Evolutionary conservation across 192 early-diverging fungal genomes (phyloP), one percentile per base, ranked within the genome.

Genomic region (Gigaspora rosea): DNA sequence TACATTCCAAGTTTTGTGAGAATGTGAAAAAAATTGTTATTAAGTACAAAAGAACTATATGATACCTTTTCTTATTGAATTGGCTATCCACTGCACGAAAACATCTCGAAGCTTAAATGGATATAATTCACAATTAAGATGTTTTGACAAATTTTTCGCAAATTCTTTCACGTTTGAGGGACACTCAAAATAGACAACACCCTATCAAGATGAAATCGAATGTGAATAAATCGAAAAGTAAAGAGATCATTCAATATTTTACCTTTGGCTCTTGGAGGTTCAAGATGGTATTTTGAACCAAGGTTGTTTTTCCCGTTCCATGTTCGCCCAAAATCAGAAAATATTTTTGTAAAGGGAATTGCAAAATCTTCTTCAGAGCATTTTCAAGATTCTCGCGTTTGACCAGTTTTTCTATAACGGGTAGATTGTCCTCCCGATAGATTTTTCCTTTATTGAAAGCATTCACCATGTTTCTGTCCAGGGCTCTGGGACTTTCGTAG

Each of bases 211-310:
- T n/a, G 68, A 70, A 70, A 70, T 27, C 22, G 49, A 50, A 52
- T 51, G 68, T 70, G 22, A 70, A 70, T 70, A 70, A 51, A 70
- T 27, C 22, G 49, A 70, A 70, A 70, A 51, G 68, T 41, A 70
- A 70, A 50, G 48, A 70, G 22, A 70, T 50, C 46, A 70, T 70
- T 70, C 47, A 70, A 70, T 70, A 22, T n/a, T 20, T 70, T 70
- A 70, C 68, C 68, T 70, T 70, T 70, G 68, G 68, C 48, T 70
- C 48, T 70, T 70, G 68, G n/a, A n/a, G n/a, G n/a, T n/a, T n/a
- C n/a, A n/a, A n/a, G n/a, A n/a, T n/a, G n/a, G n/a, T n/a, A n/a
- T n/a, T n/a, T n/a, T n/a, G n/a, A n/a, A n/a, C n/a, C n/a, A n/a
- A n/a, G n/a, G n/a, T n/a, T n/a, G n/a, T n/a, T n/a, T n/a, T n/a